A percentile compares a stretch with the other conserved stretches of the same genome.
Conservation (phyloP, 2,329 filamentous ascomycete genomes). For the Aspergillus transmontanensis region DNA sequence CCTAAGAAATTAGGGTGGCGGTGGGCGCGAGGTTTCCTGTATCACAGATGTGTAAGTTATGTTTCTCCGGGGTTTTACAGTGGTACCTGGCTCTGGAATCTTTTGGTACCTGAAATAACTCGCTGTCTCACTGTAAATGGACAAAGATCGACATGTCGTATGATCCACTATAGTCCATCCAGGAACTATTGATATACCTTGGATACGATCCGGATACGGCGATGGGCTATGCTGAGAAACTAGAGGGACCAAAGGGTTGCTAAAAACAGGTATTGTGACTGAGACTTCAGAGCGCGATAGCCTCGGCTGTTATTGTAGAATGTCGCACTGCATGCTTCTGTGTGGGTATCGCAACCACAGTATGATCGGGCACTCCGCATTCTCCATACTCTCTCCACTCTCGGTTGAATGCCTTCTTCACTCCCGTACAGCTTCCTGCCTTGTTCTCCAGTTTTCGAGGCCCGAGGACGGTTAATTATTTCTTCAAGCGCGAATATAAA, state of each 20-base stretch:
- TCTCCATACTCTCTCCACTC: constrained; percentile 2
- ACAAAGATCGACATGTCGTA: constrained; percentile 1
- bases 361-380: background rate
- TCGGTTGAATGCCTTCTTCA: background rate
- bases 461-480: background rate
- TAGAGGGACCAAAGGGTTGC: background rate
- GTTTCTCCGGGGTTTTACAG: background rate
- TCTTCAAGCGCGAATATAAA: background rate
- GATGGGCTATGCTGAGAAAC: background rate
- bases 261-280: background rate
- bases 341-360: background rate
- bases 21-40: background rate
- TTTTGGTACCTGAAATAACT: background rate
- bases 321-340: background rate
- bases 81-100: background rate
- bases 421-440: background rate
- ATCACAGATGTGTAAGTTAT: background rate
- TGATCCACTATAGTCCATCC: background rate
- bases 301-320: background rate
- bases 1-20: no score
- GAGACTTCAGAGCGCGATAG: background rate
- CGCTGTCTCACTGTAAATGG: background rate
- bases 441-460: background rate
- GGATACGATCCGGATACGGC: background rate
- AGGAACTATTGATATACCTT: background rate